Base-by-base conservation (phyloP, 2,329 filamentous ascomycete genomes). In the Hypoxylon rubiginosum region DNA sequence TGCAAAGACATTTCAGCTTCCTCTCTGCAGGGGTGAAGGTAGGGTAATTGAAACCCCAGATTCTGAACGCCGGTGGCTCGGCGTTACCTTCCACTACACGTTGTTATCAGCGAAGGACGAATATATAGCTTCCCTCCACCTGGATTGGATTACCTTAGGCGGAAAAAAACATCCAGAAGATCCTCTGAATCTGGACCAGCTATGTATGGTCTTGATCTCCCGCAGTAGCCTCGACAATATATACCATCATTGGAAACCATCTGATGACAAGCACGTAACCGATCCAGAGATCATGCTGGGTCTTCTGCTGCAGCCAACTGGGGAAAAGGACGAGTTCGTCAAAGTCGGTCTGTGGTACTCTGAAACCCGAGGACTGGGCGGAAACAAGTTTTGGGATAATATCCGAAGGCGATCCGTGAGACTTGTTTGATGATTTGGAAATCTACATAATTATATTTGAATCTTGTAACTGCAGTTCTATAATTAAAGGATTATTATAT, bases 311-410 rank as follows among this genome's bases (percentile, higher is more conserved):
- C 36, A 34, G n/a, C 26, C 54, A 21, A 49, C 54, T 49, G 54
- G 28, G 54, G 49, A 49, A 24, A 41, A 58, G 54, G 19, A 58
- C 26, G 54, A 58, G 19, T 58, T 58, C 19, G n/a, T 58, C 24
- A 58, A 58, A 39, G 54, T 58, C 2, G 54, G 54, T 24, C 9
- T 58, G 21, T 58, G 54, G 54, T 58, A 49, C 41, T 58, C 41
- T 49, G 54, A 58, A 39, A 48, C 54, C 11, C 26, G 39, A 34
- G 54, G 54, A 13, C 28, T 34, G 28, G 54, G 41, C 5, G 54
- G 54, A 48, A 48, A 41, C 24, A 58, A 58, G 43, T 34, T 58
- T 39, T 58, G 54, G 54, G 54, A 58, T 49, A 9, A 58, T 49
- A 58, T 58, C 28, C 41, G 17, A n/a, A 58, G 28, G 17, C 41